phyloP scores from a whole-genome alignment of 2,329 filamentous ascomycete genomes.

The Rhynchosporium agropyri region DNA sequence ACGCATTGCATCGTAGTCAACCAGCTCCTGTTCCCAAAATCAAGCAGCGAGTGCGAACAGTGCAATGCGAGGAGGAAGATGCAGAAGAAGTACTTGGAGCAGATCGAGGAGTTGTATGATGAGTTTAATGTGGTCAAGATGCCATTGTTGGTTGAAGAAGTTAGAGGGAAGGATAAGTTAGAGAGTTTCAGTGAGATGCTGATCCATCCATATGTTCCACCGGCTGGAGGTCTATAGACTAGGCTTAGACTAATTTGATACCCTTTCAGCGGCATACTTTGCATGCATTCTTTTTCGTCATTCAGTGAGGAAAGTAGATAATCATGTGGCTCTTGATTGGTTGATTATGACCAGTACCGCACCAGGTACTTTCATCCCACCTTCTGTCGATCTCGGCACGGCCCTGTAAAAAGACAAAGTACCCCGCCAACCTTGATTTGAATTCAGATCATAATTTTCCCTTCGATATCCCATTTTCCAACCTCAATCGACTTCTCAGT shows the following conservation, averaged over 20 bases:
- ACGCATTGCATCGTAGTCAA: conserved; percentile 98
- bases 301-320: not conserved
- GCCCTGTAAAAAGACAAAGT: not conserved
- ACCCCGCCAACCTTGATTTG: conserved; percentile 2
- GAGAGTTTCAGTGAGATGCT: conserved; percentile 90
- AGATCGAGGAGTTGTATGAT: conserved; percentile 97
- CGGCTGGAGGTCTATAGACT: conserved; percentile 45
- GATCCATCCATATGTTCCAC: conserved; percentile 73
- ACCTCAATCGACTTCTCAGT: not conserved
- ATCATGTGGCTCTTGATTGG: not conserved
- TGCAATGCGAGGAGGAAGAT: conserved; percentile 94
- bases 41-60: conserved; percentile 86
- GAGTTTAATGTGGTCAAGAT: conserved; percentile 99
- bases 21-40: conserved; percentile 90
- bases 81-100: conserved; percentile 99
- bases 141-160: conserved; percentile 93
- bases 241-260: conserved; percentile 10
- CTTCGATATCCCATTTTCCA: not conserved
- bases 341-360: not conserved
- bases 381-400: conserved; percentile 3
- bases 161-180: conserved; percentile 90
- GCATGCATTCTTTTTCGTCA: not conserved
- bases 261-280: conserved; percentile 14
- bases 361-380: conserved; percentile 10
- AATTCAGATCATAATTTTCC: not conserved